These are phyloP conservation scores for Vitrella brassicaformis DNA, from an alignment of 73 alveolate genomes.

Conservation along the genomic window DNA sequence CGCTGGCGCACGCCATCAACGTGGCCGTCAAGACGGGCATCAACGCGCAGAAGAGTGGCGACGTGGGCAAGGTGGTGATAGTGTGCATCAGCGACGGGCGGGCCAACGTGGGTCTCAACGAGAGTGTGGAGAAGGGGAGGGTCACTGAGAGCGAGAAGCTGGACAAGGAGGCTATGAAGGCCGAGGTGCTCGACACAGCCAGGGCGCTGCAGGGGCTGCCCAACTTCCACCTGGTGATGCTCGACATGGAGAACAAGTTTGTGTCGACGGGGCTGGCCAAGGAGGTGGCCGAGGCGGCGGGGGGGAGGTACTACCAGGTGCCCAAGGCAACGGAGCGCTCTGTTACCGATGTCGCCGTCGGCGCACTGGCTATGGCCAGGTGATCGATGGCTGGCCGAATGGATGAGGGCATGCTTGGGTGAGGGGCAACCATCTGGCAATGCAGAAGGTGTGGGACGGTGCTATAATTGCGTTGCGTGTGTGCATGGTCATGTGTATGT, in stretches of 20 bases:
- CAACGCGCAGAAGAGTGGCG: not conserved
- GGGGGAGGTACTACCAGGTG: not conserved
- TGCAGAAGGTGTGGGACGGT: too few relatives aligned
- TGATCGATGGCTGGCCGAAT: too few relatives aligned
- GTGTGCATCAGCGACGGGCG: not conserved
- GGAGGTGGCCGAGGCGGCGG: conserved; percentile 10
- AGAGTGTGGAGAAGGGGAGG: not conserved
- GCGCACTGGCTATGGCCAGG: not conserved
- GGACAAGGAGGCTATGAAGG: not conserved
- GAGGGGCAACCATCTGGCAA: too few relatives aligned
- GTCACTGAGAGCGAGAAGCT: not conserved
- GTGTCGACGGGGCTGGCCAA: conserved; percentile 36
- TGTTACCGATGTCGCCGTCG: not conserved
- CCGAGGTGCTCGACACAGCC: not conserved
- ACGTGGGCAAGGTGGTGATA: not conserved
- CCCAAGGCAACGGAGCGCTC: not conserved
- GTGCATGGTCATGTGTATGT: too few relatives aligned
- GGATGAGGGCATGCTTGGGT: too few relatives aligned
- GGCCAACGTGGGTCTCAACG: not conserved
- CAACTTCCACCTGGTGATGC: conserved; percentile 5
- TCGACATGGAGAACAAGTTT: conserved; percentile 32
- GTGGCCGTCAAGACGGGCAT: not conserved
- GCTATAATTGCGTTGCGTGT: too few relatives aligned
- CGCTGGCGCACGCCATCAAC: conserved; percentile 27
- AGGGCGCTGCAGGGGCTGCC: not conserved